Base-by-base conservation (phyloP, 1,284 basidiomycete species). In the Mycosarcoma mackinlayi region DNA sequence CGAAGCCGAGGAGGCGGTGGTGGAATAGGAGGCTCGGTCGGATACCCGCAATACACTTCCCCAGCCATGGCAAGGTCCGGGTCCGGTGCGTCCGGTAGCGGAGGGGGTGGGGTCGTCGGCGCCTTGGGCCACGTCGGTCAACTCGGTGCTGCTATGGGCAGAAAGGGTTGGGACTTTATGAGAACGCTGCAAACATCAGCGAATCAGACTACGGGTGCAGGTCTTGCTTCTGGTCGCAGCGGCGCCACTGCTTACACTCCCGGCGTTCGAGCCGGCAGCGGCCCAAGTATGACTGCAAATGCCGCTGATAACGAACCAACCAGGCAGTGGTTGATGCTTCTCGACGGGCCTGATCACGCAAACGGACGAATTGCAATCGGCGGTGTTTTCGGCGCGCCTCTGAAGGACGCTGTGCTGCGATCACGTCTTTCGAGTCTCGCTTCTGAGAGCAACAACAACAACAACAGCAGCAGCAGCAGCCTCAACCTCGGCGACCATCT, bases 131-230 rank as follows among this genome's bases (percentile, higher is more conserved):
- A 69, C 19, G 65, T 76, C 6, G 74, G 75, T 4, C 64, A 71
- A 30, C 37, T 77, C 3, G 74, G 74, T 9, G 74, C 63, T 16
- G 74, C 74, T 7, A 72, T 77, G 41, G 73, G 75, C 16, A 56
- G 61, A n/a, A 61, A 44, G 37, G 75, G 75, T 0, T 77, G 73
- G 75, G 75, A 73, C 39, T 70, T 77, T 45, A 53, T 77, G 40
- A 73, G 67, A 25, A 72, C 58, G 25, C 42, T 68, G 25, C 62
- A 67, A 18, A 52, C 18, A 11, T 52, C 55, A n/a, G n/a, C n/a
- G n/a, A 57, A 52, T 30, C 23, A 14, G 30, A 24, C 47, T 23
- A 18, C 49, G 6, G 39, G 39, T 40, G 48, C 19, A 8, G 48
- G 38, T 16, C 27, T 34, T 35, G 6, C 49, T 18, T 31, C 48